phyloP scores from a whole-genome alignment of 2,329 filamentous ascomycete genomes.

The Botrytis medusae region DNA sequence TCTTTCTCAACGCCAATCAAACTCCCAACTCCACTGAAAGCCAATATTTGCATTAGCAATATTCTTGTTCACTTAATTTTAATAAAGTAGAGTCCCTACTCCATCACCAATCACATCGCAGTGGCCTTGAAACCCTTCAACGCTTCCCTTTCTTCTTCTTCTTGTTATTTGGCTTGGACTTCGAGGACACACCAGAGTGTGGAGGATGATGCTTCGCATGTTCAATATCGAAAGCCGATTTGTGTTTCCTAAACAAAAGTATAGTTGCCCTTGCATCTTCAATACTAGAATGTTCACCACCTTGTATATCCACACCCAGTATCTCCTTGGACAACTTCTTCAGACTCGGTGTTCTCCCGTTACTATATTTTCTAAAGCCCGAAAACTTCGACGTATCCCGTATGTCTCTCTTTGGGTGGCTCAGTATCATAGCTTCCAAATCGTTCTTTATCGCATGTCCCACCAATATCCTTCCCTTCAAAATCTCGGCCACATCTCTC shows the following conservation, averaged over 20 bases:
- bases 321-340: conserved; percentile 57
- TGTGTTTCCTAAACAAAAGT: conserved; percentile 81
- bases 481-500: conserved; percentile 63
- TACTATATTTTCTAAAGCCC: conserved; percentile 67
- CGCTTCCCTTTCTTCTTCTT: conserved; percentile 44
- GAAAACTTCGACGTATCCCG: conserved; percentile 81
- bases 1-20: conserved; percentile 4
- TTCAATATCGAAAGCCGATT: conserved; percentile 81
- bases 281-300: conserved; percentile 63
- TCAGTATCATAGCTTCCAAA: conserved; percentile 70
- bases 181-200: conserved; percentile 34
- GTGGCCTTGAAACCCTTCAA: conserved; percentile 14
- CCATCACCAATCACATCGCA: background rate
- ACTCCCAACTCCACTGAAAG: background rate
- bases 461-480: conserved; percentile 71
- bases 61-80: background rate
- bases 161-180: conserved; percentile 37
- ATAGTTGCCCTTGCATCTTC: conserved; percentile 88
- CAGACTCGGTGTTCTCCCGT: conserved; percentile 69
- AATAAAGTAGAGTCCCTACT: too few relatives aligned
- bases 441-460: conserved; percentile 84
- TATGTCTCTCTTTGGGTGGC: conserved; percentile 74
- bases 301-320: conserved; percentile 62
- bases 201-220: conserved; percentile 64
- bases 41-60: background rate